Percentiles rank a stretch among this genome's conserved stretches.
These are phyloP conservation scores for Hyphopichia khmerensis DNA, from an alignment of 1,139 yeast species.

Conservation along the genomic window DNA sequence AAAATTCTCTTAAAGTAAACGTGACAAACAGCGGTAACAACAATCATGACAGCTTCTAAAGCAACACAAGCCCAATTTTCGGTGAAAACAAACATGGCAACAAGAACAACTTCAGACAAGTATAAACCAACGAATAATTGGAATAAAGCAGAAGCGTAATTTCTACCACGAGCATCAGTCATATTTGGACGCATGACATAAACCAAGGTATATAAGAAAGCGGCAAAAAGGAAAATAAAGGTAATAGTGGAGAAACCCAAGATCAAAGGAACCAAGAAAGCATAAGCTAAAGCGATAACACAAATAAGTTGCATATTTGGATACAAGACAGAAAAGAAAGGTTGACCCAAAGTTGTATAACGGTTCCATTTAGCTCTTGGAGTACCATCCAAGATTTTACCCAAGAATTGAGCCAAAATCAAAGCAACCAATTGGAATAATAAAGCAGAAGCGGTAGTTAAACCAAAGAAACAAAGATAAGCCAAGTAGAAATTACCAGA, in stretches of 20 bases:
- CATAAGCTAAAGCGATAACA: constrained; percentile 38
- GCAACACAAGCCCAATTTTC: constrained; percentile 75
- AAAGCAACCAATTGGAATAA: constrained; percentile 43
- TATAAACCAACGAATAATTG: constrained; percentile 67
- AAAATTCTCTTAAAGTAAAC: constrained; percentile 57
- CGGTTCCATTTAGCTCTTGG: constrained; percentile 52
- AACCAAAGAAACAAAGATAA: constrained; percentile 48
- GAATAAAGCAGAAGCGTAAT: constrained; percentile 64
- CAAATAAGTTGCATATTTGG: constrained; percentile 41
- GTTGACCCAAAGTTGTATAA: constrained; percentile 41
- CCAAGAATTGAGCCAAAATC: constrained; percentile 46
- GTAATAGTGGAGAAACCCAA: constrained; percentile 49
- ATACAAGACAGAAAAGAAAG: constrained; percentile 40
- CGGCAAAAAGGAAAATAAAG: constrained; percentile 50
- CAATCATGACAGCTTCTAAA: constrained; percentile 54
- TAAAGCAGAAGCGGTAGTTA: constrained; percentile 37
- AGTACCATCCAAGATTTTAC: constrained; percentile 44
- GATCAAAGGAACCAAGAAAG: constrained; percentile 45
- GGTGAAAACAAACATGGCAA: constrained; percentile 67
- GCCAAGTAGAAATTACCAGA: constrained; percentile 71
- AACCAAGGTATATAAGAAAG: constrained; percentile 56
- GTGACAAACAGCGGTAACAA: constrained; percentile 53
- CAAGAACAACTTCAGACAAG: constrained; percentile 62
- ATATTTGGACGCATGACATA: constrained; percentile 57
- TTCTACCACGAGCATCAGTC: constrained; percentile 61